Base-by-base conservation (phyloP, 345 rosid species). In the Murraya paniculata region DNA sequence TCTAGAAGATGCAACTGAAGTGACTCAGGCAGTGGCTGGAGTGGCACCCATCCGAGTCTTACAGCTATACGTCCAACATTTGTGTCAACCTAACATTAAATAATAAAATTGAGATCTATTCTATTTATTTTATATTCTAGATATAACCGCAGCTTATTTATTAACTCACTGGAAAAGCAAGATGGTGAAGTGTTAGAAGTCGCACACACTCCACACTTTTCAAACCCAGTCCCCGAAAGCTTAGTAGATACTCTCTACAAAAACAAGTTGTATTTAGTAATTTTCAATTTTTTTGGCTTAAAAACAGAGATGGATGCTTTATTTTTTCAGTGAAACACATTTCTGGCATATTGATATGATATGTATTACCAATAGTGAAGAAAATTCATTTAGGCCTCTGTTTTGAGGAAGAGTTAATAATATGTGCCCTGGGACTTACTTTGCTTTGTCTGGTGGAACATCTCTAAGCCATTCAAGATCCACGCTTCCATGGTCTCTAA, bases 51-150 rank as follows among this genome's bases (percentile, higher is more conserved):
- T 81, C 99, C 99, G 36, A 97, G 86, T 78, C 99, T 86, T 74
- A 97, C 99, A 13, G 98, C 98, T 80, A 97, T 97, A 10, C 98
- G 92, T 21, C 99, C 99, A 79, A 97, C 99, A 87, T 97, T 97
- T 13, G 98, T 97, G 90, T 97, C 99, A 76, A 97, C 99, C 99
- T 97, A 84, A 78, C 69, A 85, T 59, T 59, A 78, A 65, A 60
- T 72, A 10, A 24, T 38, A 57, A 53, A 64, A 36, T 69, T 82
- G 68, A 64, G 72, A 83, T 65, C 65, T 73, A 64, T 66, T 68
- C 71, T 45, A 16, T 77, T 33, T 77, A 25, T 71, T 69, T 60
- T 45, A 68, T 79, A 28, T 71, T 69, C 64, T 33, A 68, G 22
- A 73, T 57, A 64, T 14, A 62, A 70, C 48, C 68, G 33, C 57